Evolutionary conservation across 2,329 filamentous ascomycete species (phyloP), one percentile per base, ranked within the genome.

Genomic region (Fusarium odoratissimum): DNA sequence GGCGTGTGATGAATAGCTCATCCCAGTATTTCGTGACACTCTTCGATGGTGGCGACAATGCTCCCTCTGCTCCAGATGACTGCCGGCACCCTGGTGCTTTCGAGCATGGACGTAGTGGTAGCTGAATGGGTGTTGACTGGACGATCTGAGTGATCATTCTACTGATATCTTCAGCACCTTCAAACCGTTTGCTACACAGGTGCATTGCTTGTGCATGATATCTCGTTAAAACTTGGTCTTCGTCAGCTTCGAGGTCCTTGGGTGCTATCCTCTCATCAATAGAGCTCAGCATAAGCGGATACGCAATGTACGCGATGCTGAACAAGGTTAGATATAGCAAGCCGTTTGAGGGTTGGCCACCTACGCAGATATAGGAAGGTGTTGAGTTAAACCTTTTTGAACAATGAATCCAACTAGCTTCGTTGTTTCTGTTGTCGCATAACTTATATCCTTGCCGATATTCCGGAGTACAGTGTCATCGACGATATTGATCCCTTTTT

Each of bases 121-220:
- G 17, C 6, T 68, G 64, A 10, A 67, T 42, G 0, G 64, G 64
- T 0, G 65, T 68, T 13, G 65, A 67, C 21, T 67, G 65, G 5
- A 67, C 65, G 0, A 68, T 68, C 9, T 68, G 65, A 0, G 65
- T 69, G 14, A 68, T 63, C 65, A 68, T 68, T 4, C 65, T 40
- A 17, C 65, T 68, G 3, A 68, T 68, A 2, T 68, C 64, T 16
- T 63, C 64, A 0, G 65, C 65, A 0, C 65, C 65, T 8, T 68
- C 65, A 19, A 68, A 68, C 0, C 65, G 57, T 1, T 69, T 49
- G 37, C 65, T 68, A 1, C 65, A 68, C 1, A 68, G 7, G 3
- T 68, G 65, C 65, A 68, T 68, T 6, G 65, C 64, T 16, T 68
- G 65, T 3, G 64, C 57, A 9, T 68, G 57, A 3, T 68, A 68